Evolutionary conservation across 345 rosid species (phyloP), one percentile per base, ranked within the genome.

Genomic region (Orychophragmus violaceus): DNA sequence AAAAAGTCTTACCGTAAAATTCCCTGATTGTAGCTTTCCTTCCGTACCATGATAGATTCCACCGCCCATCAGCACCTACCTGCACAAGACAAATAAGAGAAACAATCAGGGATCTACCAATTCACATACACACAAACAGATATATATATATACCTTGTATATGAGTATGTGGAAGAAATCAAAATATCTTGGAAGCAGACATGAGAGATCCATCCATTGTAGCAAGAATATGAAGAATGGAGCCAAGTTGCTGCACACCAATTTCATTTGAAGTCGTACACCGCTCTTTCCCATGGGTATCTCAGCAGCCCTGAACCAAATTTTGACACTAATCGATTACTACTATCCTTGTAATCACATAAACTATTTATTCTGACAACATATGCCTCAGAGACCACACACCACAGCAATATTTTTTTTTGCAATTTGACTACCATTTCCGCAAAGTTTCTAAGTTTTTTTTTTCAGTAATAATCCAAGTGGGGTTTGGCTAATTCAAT

Each of bases 21-120:
- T 93, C 97, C 66, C 80, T 85, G 64, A 93, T 70, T 8, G 97
- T 82, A 23, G 98, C 97, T 74, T 93, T 93, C 76, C 98, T 88
- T 72, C 96, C 97, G 59, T 76, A 82, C 11, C 76, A 66, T 4
- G 96, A 71, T 19, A 76, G 59, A 24, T 64, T 78, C 41, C 84
- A 79, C 55, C 78, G 77, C 57, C 86, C 91, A 75, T 93, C 84
- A 8, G 81, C 55, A 23, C 84, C 80, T 29, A 85, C 94, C 98
- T 93, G 77, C 18, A 71, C 57, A 70, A 62, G 74, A 70, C 56
- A 54, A 62, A 62, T 59, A 52, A 49, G 36, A 54, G 66, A 71
- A 53, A 59, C 54, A 74, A 56, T 51, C 70, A 25, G 56, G 46
- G 33, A 58, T 46, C 65, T 45, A 59, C 58, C 17, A 19, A 59